Evolutionary conservation across 768 basidiomycete genomes (phyloP).

Genomic region (Hortiboletus flavorubellus): DNA sequence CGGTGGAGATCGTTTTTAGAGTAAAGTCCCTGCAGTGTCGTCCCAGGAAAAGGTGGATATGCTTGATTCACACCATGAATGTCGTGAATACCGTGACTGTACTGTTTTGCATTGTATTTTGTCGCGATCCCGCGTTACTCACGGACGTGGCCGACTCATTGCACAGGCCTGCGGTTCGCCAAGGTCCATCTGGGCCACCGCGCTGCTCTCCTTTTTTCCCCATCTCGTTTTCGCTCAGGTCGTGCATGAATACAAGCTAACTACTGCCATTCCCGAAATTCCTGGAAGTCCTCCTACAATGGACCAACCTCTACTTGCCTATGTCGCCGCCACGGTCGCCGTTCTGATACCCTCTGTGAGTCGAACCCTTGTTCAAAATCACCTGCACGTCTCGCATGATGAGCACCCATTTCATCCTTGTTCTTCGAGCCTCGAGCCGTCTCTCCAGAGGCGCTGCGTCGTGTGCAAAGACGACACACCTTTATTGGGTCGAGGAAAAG

Average conservation of each 20-base stretch:
- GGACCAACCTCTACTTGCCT: conserved; percentile 26
- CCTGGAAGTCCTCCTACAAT: conserved; percentile 7
- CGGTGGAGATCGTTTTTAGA: no score
- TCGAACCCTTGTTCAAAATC: conserved; percentile 3
- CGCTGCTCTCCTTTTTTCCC: not conserved
- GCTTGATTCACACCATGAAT: no score
- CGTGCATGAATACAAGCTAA: conserved; percentile 8
- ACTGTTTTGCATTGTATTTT: no score
- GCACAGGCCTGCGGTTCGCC: not conserved
- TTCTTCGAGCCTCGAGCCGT: conserved; percentile 80
- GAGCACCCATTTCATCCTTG: conserved; percentile 82
- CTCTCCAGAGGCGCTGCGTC: conserved; percentile 45
- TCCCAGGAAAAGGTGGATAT: no score
- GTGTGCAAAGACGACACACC: conserved; percentile 61
- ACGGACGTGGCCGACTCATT: no score
- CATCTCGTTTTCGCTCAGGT: not conserved
- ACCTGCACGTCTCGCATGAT: conserved; percentile 39
- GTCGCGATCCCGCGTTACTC: no score
- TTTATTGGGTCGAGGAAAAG: conserved; percentile 37
- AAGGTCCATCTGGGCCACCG: not conserved
- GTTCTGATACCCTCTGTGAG: conserved; percentile 29
- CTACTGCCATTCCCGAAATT: not conserved
- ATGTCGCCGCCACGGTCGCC: conserved; percentile 20
- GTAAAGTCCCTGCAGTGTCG: no score
- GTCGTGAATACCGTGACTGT: no score